Percentiles rank a stretch among this genome's conserved stretches.
phyloP scores from a whole-genome alignment of 2,329 filamentous ascomycete genomes.

The Botryotinia convoluta region DNA sequence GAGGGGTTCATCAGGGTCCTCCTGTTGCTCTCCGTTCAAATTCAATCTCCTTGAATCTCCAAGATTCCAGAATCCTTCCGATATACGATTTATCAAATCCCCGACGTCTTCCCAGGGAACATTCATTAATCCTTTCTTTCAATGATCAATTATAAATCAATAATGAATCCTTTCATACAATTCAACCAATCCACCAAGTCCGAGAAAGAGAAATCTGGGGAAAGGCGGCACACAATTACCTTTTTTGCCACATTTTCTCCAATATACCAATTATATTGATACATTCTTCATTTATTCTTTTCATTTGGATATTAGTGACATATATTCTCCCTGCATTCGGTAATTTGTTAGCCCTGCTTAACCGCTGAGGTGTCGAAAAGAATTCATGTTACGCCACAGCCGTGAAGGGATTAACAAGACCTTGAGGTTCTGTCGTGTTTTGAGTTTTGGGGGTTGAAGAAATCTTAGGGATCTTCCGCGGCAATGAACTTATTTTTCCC shows the following conservation, averaged over 20 bases:
- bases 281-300: background rate
- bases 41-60: background rate
- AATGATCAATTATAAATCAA: background rate
- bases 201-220: background rate
- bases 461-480: background rate
- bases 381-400: background rate
- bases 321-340: background rate
- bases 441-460: background rate
- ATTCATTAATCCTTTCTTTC: background rate
- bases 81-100: background rate
- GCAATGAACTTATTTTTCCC: background rate
- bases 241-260: background rate
- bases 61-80: background rate
- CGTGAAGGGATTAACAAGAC: background rate
- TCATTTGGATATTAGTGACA: background rate
- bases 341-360: background rate
- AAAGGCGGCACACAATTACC: background rate
- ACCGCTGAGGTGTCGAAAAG: background rate
- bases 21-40: background rate
- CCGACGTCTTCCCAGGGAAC: background rate
- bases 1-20: background rate
- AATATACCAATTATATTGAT: background rate
- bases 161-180: background rate
- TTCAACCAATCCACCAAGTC: background rate
- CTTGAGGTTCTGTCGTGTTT: constrained; percentile 2